These are phyloP conservation scores for Chrysoporthe austroafricana DNA, from an alignment of 2,329 filamentous ascomycete genomes.

Conservation along the genomic window DNA sequence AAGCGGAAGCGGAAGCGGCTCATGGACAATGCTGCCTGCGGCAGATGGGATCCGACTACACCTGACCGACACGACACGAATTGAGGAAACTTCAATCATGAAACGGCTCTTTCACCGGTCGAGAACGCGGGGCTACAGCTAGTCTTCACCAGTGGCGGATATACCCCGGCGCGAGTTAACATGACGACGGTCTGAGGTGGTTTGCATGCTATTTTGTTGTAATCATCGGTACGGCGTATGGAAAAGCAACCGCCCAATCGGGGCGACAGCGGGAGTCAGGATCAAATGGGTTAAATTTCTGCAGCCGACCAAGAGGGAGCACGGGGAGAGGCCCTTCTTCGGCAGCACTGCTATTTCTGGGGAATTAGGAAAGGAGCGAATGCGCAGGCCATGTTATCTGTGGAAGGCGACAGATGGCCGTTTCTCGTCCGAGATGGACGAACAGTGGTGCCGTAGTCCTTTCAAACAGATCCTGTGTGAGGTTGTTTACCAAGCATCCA, in stretches of 20 bases:
- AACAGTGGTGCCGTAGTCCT: too few species aligned
- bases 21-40: neutral
- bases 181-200: constrained; percentile 10
- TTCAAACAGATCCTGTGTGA: too few species aligned
- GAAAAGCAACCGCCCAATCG: neutral
- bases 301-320: neutral
- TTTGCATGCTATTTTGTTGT: neutral
- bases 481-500: neutral
- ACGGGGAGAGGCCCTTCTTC: neutral
- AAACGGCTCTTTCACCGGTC: neutral
- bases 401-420: neutral
- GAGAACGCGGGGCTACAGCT: neutral
- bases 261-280: neutral
- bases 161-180: constrained; percentile 13
- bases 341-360: neutral
- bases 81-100: neutral
- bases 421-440: too few species aligned
- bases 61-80: neutral
- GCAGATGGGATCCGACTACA: neutral
- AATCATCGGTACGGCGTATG: constrained; percentile 1
- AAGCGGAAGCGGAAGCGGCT: neutral
- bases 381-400: neutral
- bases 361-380: neutral
- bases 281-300: neutral
- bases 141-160: neutral